Percentiles rank a stretch among this genome's conserved stretches.
Conservation (phyloP, 192 early-diverging fungal species). For the Podila verticillata region DNA sequence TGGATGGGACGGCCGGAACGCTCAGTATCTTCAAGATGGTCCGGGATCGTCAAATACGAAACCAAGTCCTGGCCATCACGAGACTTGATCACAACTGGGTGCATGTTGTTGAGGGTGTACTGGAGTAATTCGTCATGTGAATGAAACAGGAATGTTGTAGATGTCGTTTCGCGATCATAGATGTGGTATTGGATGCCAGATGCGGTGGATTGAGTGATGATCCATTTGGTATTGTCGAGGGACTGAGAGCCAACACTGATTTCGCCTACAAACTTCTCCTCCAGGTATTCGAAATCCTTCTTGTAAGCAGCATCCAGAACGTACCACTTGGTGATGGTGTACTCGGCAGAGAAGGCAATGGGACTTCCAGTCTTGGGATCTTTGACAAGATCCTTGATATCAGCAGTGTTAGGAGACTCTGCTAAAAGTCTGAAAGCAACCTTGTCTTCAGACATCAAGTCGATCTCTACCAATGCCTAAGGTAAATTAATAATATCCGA, state of each 20-base stretch:
- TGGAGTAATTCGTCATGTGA: conserved; percentile 7
- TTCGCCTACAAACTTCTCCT: conserved; percentile 13
- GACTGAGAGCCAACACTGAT: conserved; percentile 14
- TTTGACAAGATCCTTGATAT: conserved; percentile 17
- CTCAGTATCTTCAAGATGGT: conserved; percentile 19
- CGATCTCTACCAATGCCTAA: conserved; percentile 13
- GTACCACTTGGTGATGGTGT: conserved; percentile 12
- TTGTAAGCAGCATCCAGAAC: conserved; percentile 17
- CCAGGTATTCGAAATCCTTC: conserved; percentile 18
- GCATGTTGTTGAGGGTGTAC: conserved; percentile 28
- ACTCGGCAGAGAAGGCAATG: conserved; percentile 3
- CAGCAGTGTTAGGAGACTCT: conserved; percentile 17
- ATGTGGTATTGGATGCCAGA: conserved; percentile 17
- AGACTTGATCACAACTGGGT: conserved; percentile 46
- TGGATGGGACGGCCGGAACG: conserved; percentile 6
- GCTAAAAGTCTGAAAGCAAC: not conserved
- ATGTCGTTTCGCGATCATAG: conserved; percentile 9
- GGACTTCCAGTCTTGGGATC: conserved; percentile 11
- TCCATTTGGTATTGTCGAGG: conserved; percentile 22
- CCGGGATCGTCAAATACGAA: conserved; percentile 42
- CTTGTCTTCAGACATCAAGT: conserved; percentile 1
- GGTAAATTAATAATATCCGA: not conserved
- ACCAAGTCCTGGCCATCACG: conserved; percentile 38
- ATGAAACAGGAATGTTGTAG: conserved; percentile 13
- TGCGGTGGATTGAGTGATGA: conserved; percentile 13